Conservation (phyloP, 345 rosid genomes). For the Rhizophora apiculata region DNA sequence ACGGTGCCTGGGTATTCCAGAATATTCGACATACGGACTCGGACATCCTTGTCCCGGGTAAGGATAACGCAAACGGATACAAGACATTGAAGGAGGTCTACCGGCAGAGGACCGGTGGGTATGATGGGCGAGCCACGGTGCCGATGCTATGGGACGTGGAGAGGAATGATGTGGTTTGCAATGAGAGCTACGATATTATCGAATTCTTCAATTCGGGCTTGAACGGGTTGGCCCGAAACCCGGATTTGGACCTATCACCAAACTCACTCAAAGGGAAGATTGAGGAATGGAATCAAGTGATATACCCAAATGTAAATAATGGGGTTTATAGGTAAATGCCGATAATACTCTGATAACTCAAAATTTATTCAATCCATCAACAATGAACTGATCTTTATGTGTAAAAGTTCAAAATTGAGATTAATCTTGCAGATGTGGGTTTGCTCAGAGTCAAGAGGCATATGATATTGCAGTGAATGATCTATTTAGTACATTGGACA, state of each 20-base stretch:
- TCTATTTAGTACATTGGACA: constrained; percentile 57
- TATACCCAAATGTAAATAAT: constrained; percentile 74
- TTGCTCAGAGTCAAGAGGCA: constrained; percentile 85
- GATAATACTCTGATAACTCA: background rate
- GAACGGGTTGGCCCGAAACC: constrained; percentile 46
- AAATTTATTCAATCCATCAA: too few relatives aligned
- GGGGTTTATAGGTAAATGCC: constrained; percentile 68
- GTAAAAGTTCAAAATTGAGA: background rate
- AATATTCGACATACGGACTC: constrained; percentile 14
- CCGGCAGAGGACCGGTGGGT: constrained; percentile 51
- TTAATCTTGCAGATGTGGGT: constrained; percentile 58
- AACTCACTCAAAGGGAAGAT: constrained; percentile 43
- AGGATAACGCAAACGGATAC: constrained; percentile 52
- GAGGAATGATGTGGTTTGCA: constrained; percentile 62
- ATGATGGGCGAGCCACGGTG: constrained; percentile 68
- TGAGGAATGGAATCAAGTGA: constrained; percentile 63
- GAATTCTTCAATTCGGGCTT: constrained; percentile 65
- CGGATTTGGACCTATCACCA: constrained; percentile 61
- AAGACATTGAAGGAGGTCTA: constrained; percentile 76
- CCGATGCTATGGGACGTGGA: constrained; percentile 79
- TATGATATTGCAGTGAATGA: constrained; percentile 66
- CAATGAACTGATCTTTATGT: too few relatives aligned
- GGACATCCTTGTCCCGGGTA: constrained; percentile 48
- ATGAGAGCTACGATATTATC: constrained; percentile 78
- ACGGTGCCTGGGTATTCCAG: constrained; percentile 81